A percentile compares a stretch with the other conserved stretches of the same genome.
Evolutionary conservation across 2,329 filamentous ascomycete species (phyloP).

Genomic region (Ophiostoma triangulosporum): DNA sequence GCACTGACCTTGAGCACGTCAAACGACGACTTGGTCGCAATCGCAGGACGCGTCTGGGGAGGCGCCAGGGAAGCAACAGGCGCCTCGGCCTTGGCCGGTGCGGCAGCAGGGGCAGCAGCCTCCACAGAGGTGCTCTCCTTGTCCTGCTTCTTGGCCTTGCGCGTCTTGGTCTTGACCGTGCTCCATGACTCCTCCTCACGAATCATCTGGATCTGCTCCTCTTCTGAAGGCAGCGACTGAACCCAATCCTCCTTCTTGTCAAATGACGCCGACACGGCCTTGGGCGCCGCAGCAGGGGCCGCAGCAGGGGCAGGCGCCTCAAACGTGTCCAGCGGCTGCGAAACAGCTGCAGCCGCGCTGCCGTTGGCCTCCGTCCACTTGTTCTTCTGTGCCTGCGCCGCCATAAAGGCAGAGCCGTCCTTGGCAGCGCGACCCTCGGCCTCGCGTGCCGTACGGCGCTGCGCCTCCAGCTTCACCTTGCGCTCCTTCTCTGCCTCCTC

Average conservation of each 20-base stretch:
- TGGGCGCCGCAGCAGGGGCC: background rate
- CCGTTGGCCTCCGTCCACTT: conserved; percentile 25
- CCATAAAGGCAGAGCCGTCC: conserved; percentile 55
- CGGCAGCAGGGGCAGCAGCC: conserved; percentile 14
- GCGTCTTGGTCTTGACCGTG: conserved; percentile 37
- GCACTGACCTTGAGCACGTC: conserved; percentile 33
- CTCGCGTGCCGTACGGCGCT: conserved; percentile 68
- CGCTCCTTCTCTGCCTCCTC: conserved; percentile 70
- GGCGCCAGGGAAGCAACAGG: conserved; percentile 11
- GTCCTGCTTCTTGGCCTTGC: conserved; percentile 30
- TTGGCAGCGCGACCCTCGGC: conserved; percentile 72
- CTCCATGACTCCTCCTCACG: conserved; percentile 43
- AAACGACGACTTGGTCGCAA: conserved; percentile 32
- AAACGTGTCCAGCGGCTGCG: conserved; percentile 46
- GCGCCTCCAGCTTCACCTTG: conserved; percentile 64
- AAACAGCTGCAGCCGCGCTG: conserved; percentile 23
- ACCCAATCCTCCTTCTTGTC: conserved; percentile 31
- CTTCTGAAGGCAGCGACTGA: conserved; percentile 42
- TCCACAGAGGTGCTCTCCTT: conserved; percentile 21
- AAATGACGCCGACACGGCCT: conserved; percentile 11
- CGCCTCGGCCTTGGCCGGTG: conserved; percentile 15
- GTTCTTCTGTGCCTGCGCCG: conserved; percentile 22
- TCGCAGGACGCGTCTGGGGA: conserved; percentile 17
- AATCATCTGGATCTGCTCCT: conserved; percentile 47
- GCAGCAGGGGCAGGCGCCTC: conserved; percentile 27